Evolutionary conservation across 2,329 filamentous ascomycete species (phyloP).

Genomic region (Ciborinia camelliae): DNA sequence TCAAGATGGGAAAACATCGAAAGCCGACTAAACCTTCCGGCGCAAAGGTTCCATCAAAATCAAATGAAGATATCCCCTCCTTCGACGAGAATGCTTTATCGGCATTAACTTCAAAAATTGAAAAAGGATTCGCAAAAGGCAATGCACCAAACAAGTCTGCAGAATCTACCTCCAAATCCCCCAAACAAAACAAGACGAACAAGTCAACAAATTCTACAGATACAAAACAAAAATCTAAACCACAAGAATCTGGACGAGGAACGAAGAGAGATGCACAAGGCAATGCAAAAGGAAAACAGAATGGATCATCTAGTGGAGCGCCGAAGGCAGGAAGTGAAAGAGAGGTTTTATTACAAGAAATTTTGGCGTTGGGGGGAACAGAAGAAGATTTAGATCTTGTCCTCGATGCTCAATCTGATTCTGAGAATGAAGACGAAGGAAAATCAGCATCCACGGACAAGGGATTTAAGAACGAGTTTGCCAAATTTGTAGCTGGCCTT

Average conservation of each 20-base stretch:
- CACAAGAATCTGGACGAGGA: conserved; percentile 33
- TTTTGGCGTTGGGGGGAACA: conserved; percentile 61
- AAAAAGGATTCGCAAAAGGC: conserved; percentile 47
- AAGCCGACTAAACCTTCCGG: conserved; percentile 23
- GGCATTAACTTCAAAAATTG: conserved; percentile 55
- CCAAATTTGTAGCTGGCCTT: conserved; percentile 50
- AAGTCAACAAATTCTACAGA: conserved; percentile 31
- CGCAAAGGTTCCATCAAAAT: conserved; percentile 25
- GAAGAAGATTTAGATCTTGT: conserved; percentile 62
- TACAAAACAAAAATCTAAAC: conserved; percentile 20
- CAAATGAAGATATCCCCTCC: conserved; percentile 35
- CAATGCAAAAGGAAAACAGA: conserved; percentile 32
- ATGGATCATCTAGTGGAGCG: conserved; percentile 29
- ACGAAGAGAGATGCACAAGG: conserved; percentile 37
- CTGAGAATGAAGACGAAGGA: conserved; percentile 38
- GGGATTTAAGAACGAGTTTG: conserved; percentile 49
- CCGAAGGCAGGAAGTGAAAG: conserved; percentile 22
- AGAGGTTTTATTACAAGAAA: conserved; percentile 55
- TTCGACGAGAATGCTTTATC: conserved; percentile 52
- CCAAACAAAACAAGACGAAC: conserved; percentile 40
- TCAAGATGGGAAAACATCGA: conserved; percentile 31
- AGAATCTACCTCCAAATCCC: conserved; percentile 24
- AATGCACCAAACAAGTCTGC: conserved; percentile 34
- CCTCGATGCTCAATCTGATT: conserved; percentile 51
- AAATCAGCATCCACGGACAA: conserved; percentile 42